These are phyloP conservation scores for Coccinonectria pachysandricola DNA, from an alignment of 2,329 filamentous ascomycete species.

Conservation along the genomic window DNA sequence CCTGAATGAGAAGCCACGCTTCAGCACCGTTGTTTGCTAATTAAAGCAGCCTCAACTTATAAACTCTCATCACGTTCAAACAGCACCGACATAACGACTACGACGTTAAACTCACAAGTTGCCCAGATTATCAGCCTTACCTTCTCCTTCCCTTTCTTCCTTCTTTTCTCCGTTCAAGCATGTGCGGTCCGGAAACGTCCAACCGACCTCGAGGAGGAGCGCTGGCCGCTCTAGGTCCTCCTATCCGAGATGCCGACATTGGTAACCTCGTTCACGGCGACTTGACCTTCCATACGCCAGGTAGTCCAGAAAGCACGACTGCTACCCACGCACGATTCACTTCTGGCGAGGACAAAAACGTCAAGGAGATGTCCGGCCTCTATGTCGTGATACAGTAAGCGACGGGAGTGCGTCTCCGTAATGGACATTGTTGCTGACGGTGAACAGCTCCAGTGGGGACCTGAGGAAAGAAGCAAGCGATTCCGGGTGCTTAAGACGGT, in stretches of 20 bases:
- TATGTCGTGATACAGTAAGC: slow-evolving; percentile 36
- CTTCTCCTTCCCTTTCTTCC: background rate
- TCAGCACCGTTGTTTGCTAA: too few relatives aligned
- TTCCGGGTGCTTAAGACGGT: slow-evolving; percentile 32
- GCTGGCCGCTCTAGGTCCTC: slow-evolving; percentile 31
- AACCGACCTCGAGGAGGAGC: slow-evolving; percentile 34
- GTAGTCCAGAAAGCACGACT: slow-evolving; percentile 23
- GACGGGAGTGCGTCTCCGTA: background rate
- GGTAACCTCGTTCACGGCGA: slow-evolving; percentile 21
- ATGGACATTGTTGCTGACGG: slow-evolving; percentile 5
- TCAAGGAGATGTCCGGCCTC: slow-evolving; percentile 14
- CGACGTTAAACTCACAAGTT: too few relatives aligned
- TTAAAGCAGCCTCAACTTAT: too few relatives aligned
- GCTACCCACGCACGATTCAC: slow-evolving; percentile 36
- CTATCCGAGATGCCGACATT: slow-evolving; percentile 7
- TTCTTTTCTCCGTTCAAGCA: slow-evolving; percentile 10
- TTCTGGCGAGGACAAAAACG: slow-evolving; percentile 13
- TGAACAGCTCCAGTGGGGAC: slow-evolving; percentile 30
- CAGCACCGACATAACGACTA: too few relatives aligned
- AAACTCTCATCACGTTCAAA: too few relatives aligned
- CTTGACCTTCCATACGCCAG: slow-evolving; percentile 34
- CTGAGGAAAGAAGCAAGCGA: slow-evolving; percentile 29
- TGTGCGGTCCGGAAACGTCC: slow-evolving; percentile 35
- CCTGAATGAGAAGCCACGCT: too few relatives aligned
- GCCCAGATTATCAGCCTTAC: background rate